Percentiles rank a stretch among this genome's conserved stretches.
Conservation (phyloP, 108 stramenopile species). For the Cyclotella kingstonii region DNA sequence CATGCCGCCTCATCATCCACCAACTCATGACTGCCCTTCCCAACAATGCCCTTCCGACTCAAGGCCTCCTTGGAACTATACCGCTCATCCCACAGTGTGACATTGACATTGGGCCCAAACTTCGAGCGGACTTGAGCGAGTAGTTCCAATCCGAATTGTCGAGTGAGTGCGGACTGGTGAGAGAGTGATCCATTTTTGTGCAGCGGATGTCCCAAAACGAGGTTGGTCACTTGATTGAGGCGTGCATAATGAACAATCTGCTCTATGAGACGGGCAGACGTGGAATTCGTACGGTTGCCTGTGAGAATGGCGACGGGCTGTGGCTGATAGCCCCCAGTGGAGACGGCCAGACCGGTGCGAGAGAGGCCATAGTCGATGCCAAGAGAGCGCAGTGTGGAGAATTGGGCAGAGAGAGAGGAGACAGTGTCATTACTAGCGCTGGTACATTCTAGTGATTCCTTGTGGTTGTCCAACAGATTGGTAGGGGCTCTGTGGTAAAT, state of each 20-base stretch:
- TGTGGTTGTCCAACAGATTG: too few relatives aligned
- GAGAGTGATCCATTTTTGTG: constrained; percentile 80
- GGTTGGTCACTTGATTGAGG: constrained; percentile 55
- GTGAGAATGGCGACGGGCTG: constrained; percentile 58
- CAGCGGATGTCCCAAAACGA: constrained; percentile 75
- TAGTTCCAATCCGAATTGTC: constrained; percentile 57
- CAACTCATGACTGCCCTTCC: constrained; percentile 31
- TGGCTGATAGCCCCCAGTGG: constrained; percentile 68
- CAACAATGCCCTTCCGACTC: constrained; percentile 45
- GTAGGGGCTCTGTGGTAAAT: too few relatives aligned
- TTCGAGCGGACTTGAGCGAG: constrained; percentile 11
- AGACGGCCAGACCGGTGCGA: constrained; percentile 74
- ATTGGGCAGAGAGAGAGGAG: not conserved
- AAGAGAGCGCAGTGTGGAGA: constrained; percentile 45
- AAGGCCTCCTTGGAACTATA: constrained; percentile 82
- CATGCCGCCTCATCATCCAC: constrained; percentile 83
- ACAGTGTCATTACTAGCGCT: not conserved
- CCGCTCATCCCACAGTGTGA: constrained; percentile 79
- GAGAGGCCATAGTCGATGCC: constrained; percentile 82
- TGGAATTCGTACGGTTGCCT: not conserved
- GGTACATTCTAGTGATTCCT: too few relatives aligned
- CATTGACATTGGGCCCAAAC: constrained; percentile 33
- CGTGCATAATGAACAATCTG: constrained; percentile 44
- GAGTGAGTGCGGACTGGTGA: constrained; percentile 65
- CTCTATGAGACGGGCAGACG: constrained; percentile 34